Percentiles rank a stretch among this genome's conserved stretches.
Conservation (phyloP, 257 asterid genomes). For the Galeopsis tetrahit region DNA sequence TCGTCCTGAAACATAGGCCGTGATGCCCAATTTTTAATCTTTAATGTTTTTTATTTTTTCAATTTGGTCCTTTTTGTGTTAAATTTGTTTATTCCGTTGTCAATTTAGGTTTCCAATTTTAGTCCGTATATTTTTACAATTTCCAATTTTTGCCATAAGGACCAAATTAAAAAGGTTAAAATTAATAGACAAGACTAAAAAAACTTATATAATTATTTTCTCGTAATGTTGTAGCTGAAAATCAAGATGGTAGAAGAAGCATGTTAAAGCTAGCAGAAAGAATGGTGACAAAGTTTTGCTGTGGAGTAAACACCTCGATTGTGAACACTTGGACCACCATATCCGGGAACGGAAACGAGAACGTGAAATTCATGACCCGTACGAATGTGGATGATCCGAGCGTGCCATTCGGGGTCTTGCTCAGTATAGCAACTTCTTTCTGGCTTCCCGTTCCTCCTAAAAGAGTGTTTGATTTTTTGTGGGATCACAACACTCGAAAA, state of each 20-base stretch:
- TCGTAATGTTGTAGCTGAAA: neutral
- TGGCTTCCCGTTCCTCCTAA: slow-evolving; percentile 53
- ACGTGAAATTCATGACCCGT: slow-evolving; percentile 42
- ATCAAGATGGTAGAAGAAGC: slow-evolving; percentile 30
- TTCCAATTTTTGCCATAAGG: too few species aligned
- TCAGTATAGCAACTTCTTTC: slow-evolving; percentile 45
- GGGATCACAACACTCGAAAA: slow-evolving; percentile 31
- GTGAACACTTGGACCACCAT: slow-evolving; percentile 49
- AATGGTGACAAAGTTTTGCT: slow-evolving; percentile 46
- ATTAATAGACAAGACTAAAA: too few species aligned
- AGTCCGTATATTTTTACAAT: too few species aligned
- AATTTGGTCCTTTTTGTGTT: too few species aligned
- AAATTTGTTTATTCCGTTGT: too few species aligned
- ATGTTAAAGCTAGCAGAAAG: slow-evolving; percentile 44
- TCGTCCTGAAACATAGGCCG: too few species aligned
- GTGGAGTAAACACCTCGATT: slow-evolving; percentile 38
- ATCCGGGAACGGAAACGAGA: slow-evolving; percentile 35
- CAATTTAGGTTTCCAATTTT: too few species aligned
- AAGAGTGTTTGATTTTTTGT: slow-evolving; percentile 41
- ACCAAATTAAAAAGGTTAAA: too few species aligned
- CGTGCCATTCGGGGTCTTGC: slow-evolving; percentile 40
- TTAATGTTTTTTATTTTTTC: too few species aligned
- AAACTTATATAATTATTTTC: too few species aligned
- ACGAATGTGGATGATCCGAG: slow-evolving; percentile 44
- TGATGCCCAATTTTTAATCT: too few species aligned